Percentiles rank a stretch among this genome's conserved stretches.
These are phyloP conservation scores for Nicotiana undulata DNA, from an alignment of 257 asterid species.

Conservation along the genomic window DNA sequence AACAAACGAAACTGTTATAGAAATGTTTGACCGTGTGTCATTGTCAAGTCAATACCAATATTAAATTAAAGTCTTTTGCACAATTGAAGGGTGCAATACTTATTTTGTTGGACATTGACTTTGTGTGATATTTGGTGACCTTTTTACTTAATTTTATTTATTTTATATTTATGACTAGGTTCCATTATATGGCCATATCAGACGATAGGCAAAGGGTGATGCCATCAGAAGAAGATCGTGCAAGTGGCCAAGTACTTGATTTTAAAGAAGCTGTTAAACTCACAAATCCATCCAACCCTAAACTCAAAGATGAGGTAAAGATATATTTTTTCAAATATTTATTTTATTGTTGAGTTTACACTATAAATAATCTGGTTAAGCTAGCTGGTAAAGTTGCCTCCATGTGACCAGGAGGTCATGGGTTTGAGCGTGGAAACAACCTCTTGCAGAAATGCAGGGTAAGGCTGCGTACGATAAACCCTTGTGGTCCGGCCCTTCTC, in stretches of 20 bases:
- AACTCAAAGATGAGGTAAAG: constrained; percentile 25
- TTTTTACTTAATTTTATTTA: neutral
- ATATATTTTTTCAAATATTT: too few species aligned
- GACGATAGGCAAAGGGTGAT: constrained; percentile 44
- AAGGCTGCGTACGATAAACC: too few species aligned
- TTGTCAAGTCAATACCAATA: too few species aligned
- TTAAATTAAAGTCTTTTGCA: too few species aligned
- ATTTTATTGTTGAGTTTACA: neutral
- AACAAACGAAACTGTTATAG: too few species aligned
- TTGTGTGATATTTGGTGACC: neutral
- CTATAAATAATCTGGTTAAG: neutral
- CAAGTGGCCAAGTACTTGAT: constrained; percentile 26
- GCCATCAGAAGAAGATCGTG: constrained; percentile 42
- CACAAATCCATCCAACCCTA: constrained; percentile 26
- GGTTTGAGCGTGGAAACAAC: too few species aligned
- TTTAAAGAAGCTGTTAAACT: constrained; percentile 49
- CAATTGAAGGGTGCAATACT: neutral
- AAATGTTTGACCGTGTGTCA: too few species aligned
- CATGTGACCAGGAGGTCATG: too few species aligned
- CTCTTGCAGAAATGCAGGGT: too few species aligned
- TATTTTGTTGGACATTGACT: neutral
- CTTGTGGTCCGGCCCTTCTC: too few species aligned
- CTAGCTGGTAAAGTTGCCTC: too few species aligned
- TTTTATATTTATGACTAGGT: constrained; percentile 19
- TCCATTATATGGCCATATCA: constrained; percentile 54